These are phyloP conservation scores for Gnomoniopsis sp. DNA, from an alignment of 2,329 filamentous ascomycete genomes.

Conservation along the genomic window DNA sequence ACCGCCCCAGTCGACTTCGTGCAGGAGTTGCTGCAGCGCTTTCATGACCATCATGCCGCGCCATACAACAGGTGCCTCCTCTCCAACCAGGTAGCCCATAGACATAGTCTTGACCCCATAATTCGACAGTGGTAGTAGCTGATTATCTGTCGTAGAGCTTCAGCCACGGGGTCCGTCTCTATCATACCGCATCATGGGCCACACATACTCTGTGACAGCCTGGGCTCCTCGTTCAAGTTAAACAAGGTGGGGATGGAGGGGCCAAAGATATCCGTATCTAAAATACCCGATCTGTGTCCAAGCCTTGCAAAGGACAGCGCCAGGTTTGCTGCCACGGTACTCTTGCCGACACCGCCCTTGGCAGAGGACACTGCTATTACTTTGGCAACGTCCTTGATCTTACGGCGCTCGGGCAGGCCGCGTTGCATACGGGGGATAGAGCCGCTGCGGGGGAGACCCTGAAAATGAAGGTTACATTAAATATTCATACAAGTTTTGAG, in stretches of 20 bases:
- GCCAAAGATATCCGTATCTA: constrained; percentile 96
- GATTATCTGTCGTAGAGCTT: constrained; percentile 55
- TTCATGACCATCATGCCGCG: constrained; percentile 97
- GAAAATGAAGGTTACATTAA: not conserved
- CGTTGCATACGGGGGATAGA: constrained; percentile 72
- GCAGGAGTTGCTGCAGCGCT: constrained; percentile 88
- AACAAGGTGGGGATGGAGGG: constrained; percentile 91
- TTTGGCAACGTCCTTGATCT: constrained; percentile 80
- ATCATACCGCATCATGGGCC: not conserved
- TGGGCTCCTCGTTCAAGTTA: constrained; percentile 74
- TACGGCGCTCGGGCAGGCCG: constrained; percentile 75
- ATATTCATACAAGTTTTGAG: not conserved
- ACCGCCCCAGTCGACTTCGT: constrained; percentile 90
- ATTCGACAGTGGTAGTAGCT: constrained; percentile 82
- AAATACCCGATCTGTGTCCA: constrained; percentile 78
- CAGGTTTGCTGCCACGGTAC: constrained; percentile 86
- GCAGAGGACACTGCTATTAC: constrained; percentile 96
- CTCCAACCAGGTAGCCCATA: constrained; percentile 87
- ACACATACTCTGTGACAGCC: constrained; percentile 65
- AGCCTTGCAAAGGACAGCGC: constrained; percentile 80
- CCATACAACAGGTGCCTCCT: constrained; percentile 86
- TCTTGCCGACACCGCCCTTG: constrained; percentile 98
- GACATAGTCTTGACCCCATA: constrained; percentile 99
- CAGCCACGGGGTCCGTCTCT: not conserved
- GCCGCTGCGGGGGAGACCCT: constrained; percentile 84